A percentile compares a stretch with the other conserved stretches of the same genome.
Evolutionary conservation across 1,284 basidiomycete species (phyloP).

Genomic region (Cryptococcus sp.): DNA sequence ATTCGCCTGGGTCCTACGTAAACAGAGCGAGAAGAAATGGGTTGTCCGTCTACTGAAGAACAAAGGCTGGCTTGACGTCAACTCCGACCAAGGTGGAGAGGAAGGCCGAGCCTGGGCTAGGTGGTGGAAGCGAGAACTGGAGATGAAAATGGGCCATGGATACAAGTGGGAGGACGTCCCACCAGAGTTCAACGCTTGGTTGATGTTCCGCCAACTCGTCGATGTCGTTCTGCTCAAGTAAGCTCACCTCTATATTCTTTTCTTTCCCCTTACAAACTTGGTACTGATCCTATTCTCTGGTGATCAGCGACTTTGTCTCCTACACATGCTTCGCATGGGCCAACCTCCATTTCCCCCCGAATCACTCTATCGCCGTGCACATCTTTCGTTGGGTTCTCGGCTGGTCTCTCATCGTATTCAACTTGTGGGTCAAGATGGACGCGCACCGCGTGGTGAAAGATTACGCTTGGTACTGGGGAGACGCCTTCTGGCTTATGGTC

Average conservation of each 20-base stretch:
- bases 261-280: neutral
- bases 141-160: constrained; percentile 87
- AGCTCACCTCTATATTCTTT: constrained; percentile 26
- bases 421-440: constrained; percentile 98
- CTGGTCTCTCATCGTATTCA: constrained; percentile 83
- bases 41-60: constrained; percentile 79
- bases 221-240: constrained; percentile 95
- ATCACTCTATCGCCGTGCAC: constrained; percentile 72
- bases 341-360: constrained; percentile 78
- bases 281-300: constrained; percentile 1
- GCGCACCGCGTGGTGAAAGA: constrained; percentile 93
- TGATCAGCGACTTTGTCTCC: constrained; percentile 80
- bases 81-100: constrained; percentile 42
- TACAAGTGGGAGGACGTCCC: constrained; percentile 81
- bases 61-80: constrained; percentile 82
- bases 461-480: constrained; percentile 94
- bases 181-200: constrained; percentile 55
- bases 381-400: constrained; percentile 87
- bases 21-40: constrained; percentile 92
- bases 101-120: constrained; percentile 65
- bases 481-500: constrained; percentile 79
- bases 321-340: constrained; percentile 95
- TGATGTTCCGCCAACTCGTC: constrained; percentile 65
- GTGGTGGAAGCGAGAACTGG: constrained; percentile 86
- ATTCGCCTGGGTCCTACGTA: constrained; percentile 88